A percentile compares a stretch with the other conserved stretches of the same genome.
Conservation (phyloP, 495 filamentous ascomycete species). For the Talaromyces thailandensis region DNA sequence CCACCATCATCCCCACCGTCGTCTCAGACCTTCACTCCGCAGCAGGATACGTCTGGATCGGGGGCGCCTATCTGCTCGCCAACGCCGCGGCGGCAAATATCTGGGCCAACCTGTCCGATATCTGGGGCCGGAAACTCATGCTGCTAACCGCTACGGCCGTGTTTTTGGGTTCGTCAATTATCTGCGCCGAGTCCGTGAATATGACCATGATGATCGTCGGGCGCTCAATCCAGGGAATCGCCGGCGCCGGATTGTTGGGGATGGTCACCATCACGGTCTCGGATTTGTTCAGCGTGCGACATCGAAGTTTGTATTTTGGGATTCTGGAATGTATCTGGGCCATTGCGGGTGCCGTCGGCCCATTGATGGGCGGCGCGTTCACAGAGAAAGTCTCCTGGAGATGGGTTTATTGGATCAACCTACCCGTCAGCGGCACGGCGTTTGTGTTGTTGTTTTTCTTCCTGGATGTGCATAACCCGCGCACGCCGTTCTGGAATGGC, state of each 20-base stretch:
- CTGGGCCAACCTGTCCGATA: conserved; percentile 51
- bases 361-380: conserved; percentile 61
- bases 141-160: conserved; percentile 34
- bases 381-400: conserved; percentile 54
- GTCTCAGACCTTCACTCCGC: conserved; percentile 47
- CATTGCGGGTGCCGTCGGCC: conserved; percentile 50
- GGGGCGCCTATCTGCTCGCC: conserved; percentile 52
- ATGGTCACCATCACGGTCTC: conserved; percentile 46
- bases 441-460: conserved; percentile 50
- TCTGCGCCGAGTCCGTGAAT: conserved; percentile 37
- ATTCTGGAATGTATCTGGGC: conserved; percentile 49
- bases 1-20: conserved; percentile 52
- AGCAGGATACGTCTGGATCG: conserved; percentile 58
- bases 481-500: conserved; percentile 48
- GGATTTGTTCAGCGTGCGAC: conserved; percentile 49
- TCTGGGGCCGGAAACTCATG: conserved; percentile 52
- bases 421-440: conserved; percentile 49
- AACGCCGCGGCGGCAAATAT: conserved; percentile 44
- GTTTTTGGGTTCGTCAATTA: conserved; percentile 33
- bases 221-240: conserved; percentile 45
- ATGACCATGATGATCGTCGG: conserved; percentile 49
- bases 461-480: conserved; percentile 51
- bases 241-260: conserved; percentile 44
- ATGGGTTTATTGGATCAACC: conserved; percentile 67
- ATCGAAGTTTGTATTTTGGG: conserved; percentile 44